phyloP scores from a whole-genome alignment of 78 protist genomes.

The Pelomyxa schiedti region DNA sequence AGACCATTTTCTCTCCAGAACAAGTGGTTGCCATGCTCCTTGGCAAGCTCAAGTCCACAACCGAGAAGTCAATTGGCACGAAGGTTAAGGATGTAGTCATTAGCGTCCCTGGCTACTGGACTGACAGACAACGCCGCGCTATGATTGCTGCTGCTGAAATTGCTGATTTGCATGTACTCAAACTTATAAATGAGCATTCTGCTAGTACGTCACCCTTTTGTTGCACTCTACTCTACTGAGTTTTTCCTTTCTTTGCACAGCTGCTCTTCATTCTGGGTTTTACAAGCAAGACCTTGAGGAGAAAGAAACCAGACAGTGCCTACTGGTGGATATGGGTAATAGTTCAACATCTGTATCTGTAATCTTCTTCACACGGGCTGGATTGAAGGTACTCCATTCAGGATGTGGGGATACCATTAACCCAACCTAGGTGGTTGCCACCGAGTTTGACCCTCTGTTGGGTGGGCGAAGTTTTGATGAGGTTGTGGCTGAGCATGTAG shows the following conservation, averaged over 20 bases:
- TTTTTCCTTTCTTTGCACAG: conserved; percentile 5
- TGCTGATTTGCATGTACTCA: conserved; percentile 77
- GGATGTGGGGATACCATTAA: too few species aligned
- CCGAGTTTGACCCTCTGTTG: conserved; percentile 40
- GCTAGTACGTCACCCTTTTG: conserved; percentile 22
- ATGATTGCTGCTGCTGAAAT: conserved; percentile 68
- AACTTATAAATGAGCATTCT: conserved; percentile 78
- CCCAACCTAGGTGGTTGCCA: too few species aligned
- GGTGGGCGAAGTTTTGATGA: conserved; percentile 75
- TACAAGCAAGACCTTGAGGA: conserved; percentile 63
- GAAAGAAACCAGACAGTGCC: conserved; percentile 46
- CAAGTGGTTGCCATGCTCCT: conserved; percentile 72
- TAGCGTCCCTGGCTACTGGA: conserved; percentile 80
- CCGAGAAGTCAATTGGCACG: conserved; percentile 33
- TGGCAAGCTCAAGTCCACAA: conserved; percentile 44
- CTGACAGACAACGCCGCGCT: conserved; percentile 75
- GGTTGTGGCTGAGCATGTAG: conserved; percentile 37
- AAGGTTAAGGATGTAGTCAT: conserved; percentile 56
- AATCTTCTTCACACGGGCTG: conserved; percentile 61
- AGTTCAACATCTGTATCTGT: conserved; percentile 41
- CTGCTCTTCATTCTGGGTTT: conserved; percentile 84
- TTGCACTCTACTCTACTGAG: background rate
- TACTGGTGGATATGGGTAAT: conserved; percentile 83
- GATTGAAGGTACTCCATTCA: conserved; percentile 56
- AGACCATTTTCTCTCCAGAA: conserved; percentile 27